phyloP scores from a whole-genome alignment of 768 basidiomycete species.

The Mycena pura region DNA sequence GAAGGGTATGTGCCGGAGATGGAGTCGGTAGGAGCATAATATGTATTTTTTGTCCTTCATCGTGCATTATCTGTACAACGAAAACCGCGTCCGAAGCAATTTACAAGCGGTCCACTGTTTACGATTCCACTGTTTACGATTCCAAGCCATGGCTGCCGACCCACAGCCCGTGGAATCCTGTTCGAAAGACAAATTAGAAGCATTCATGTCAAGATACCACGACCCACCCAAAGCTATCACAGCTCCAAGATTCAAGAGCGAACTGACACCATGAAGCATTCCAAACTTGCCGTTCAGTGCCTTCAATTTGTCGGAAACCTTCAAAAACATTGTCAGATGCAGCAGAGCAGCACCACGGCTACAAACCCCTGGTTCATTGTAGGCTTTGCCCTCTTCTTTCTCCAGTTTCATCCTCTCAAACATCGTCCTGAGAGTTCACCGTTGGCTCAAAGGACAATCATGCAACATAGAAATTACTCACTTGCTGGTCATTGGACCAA shows the following conservation, averaged over 20 bases:
- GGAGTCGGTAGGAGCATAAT: conserved; percentile 80
- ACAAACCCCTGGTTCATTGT: conserved; percentile 67
- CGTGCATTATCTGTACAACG: background rate
- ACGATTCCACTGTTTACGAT: conserved; percentile 36
- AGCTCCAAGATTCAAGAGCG: conserved; percentile 66
- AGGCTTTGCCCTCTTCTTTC: conserved; percentile 73
- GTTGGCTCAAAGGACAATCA: no score
- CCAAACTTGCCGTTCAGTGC: conserved; percentile 71
- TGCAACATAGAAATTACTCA: conserved; percentile 34
- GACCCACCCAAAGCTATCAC: conserved; percentile 56
- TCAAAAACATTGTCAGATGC: conserved; percentile 7
- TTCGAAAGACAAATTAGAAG: background rate
- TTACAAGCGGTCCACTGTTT: background rate
- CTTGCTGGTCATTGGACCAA: conserved; percentile 79
- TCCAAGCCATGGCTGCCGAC: conserved; percentile 64
- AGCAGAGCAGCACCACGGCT: background rate
- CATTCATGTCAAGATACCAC: background rate
- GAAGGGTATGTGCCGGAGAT: conserved; percentile 85
- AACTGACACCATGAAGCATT: conserved; percentile 71
- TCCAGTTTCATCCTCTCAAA: conserved; percentile 75
- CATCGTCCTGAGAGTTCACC: conserved; percentile 75
- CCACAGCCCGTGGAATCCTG: conserved; percentile 71
- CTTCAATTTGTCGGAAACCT: conserved; percentile 77
- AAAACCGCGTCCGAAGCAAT: background rate
- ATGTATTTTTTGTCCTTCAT: conserved; percentile 38